Evolutionary conservation across 1,284 basidiomycete genomes (phyloP), one percentile per base, ranked within the genome.

Genomic region (Naganishia liquefaciens): DNA sequence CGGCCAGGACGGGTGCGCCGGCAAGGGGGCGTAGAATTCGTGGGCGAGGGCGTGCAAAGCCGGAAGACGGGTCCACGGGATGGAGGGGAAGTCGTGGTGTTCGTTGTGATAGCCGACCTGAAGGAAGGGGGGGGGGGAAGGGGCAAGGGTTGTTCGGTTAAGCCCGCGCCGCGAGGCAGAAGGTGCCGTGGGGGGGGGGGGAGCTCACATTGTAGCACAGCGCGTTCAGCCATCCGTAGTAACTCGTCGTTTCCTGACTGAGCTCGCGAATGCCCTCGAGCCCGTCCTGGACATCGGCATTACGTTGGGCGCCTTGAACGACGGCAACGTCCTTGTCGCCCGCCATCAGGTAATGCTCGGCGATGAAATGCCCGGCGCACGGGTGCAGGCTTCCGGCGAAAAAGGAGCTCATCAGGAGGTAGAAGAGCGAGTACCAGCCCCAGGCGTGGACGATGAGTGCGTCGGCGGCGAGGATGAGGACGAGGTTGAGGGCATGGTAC

Each of bases 61-160:
- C 0, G 93, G 92, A 0, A 99, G 84, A n/a, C 90, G 86, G 10
- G 93, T 97, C 95, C 95, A 99, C 0, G 96, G 85, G 1, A 99
- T 82, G 2, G 91, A 93, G 9, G 95, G 94, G 80, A 99, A 99
- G 79, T 99, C 95, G 80, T 99, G 95, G 79, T 99, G 95, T 76
- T 99, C 95, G 79, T 98, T 97, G 77, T 98, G 95, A 76, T 97
- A 98, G 50, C 95, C 95, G 64, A 97, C 90, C 88, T 91, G 69
- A n/a, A 60, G 9, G 17, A 7, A 19, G 10, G 50, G 51, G n/a
- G 49, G 19, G 62, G 43, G 55, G 23, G 47, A 40, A 54, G 23
- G 25, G 47, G 25, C 23, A 7, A 7, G 30, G 15, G 13, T 3
- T 11, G 9, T 28, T 28, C 11, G 25, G 7, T 3, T 27, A n/a